Evolutionary conservation across 306 rosid genomes (phyloP).

Genomic region (Cucurbita maxima): DNA sequence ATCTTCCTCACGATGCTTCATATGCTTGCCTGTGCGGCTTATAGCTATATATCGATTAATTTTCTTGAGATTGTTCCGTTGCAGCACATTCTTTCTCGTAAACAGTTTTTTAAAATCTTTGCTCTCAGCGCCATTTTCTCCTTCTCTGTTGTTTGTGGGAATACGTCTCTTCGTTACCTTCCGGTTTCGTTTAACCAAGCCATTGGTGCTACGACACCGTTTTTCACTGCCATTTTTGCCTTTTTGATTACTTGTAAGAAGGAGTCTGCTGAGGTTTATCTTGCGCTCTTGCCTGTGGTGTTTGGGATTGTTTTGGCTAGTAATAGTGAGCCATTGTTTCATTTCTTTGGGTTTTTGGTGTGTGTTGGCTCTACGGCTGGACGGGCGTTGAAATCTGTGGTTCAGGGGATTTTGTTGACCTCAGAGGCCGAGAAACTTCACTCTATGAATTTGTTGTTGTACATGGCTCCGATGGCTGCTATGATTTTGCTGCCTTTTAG

Average conservation of each 20-base stretch:
- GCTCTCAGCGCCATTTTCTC: constrained; percentile 47
- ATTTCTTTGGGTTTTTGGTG: constrained; percentile 44
- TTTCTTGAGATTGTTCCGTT: constrained; percentile 39
- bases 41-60: constrained; percentile 29
- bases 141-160: constrained; percentile 64
- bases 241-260: constrained; percentile 48
- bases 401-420: constrained; percentile 48
- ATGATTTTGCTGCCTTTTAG: constrained; percentile 41
- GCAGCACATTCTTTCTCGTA: constrained; percentile 43
- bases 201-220: constrained; percentile 56
- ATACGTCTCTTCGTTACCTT: constrained; percentile 49
- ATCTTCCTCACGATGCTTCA: constrained; percentile 69
- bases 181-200: constrained; percentile 65
- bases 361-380: constrained; percentile 62
- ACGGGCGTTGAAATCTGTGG: constrained; percentile 55
- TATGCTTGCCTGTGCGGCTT: constrained; percentile 47
- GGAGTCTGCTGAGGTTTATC: constrained; percentile 42
- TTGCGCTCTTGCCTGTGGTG: constrained; percentile 48
- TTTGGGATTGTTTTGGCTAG: constrained; percentile 49
- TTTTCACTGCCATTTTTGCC: constrained; percentile 55
- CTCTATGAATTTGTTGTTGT: constrained; percentile 51
- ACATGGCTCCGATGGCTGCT: constrained; percentile 66
- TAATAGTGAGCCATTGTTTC: constrained; percentile 54
- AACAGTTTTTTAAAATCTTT: constrained; percentile 48
- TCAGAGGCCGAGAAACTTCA: constrained; percentile 58